Base-by-base conservation (phyloP, 495 filamentous ascomycete species). In the Aspergillus hancockii region DNA sequence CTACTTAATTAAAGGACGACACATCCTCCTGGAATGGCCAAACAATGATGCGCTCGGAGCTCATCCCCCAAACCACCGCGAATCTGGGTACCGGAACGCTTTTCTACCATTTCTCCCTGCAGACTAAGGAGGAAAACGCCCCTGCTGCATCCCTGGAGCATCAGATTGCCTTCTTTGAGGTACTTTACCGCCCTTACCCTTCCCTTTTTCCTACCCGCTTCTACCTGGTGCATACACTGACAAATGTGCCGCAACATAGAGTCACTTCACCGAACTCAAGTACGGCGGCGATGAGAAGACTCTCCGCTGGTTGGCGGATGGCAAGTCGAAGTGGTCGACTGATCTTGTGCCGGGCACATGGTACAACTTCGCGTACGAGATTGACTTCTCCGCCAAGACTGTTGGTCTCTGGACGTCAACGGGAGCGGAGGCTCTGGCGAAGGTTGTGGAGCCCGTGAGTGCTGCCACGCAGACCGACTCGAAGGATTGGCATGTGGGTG, bases 231-330 rank as follows among this genome's bases (percentile, higher is more conserved):
- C 31, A 31, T 19, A 8, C 13, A 6, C 8, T 23, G 21, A 14
- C 22, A 2, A 18, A n/a, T 4, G 21, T 8, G 14, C n/a, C 30
- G 2, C 21, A n/a, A 28, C 9, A 34, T 81, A 90, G 76, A 84
- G 78, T 68, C 87, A 90, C 75, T 90, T 90, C 71, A 90, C 88
- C 55, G 88, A 90, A 75, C 71, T 91, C 68, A 90, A 91, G 75
- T 84, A 84, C 60, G 89, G 88, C 55, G 82, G 80, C 55, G 79
- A 28, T 51, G 83, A 88, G 52, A 72, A 73, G 55, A 73, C 74
- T 23, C 76, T 85, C 13, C 73, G 78, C 34, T 87, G 82, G 83
- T 75, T 79, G 56, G 80, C 81, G 12, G 71, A 74, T 43, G 80
- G 84, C 32, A 68, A 65, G 59, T 76, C 71, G 25, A 74, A 84